Evolutionary conservation across 768 basidiomycete genomes (phyloP), one percentile per base, ranked within the genome.

Genomic region (Xerocomus spinulosus): DNA sequence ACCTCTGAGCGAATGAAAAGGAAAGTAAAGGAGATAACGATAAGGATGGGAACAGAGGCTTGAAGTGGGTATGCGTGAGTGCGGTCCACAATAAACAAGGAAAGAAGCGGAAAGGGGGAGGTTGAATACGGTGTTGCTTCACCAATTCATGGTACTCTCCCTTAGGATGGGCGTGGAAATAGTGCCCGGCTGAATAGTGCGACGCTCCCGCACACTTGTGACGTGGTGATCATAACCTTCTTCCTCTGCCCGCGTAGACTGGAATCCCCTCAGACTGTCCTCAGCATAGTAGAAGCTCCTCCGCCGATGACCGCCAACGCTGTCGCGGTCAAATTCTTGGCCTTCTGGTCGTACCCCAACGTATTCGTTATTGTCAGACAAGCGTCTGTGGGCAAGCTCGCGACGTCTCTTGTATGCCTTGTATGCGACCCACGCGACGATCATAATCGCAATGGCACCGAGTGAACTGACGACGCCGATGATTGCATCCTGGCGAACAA

Each of bases 131-230:
- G 14, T 15, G 13, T 12, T 15, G 14, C 4, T 55, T 73, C 72
- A 92, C 87, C 88, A 92, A 65, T 89, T 87, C 81, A 91, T 81
- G 56, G 82, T 91, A 68, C 83, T 92, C 70, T 88, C 85, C 60
- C 78, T 73, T 68, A 92, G 61, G 51, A 90, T 78, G 18, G 90
- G 89, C 42, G 85, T 79, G 3, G 83, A 85, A 51, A 92, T 91
- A 30, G 80, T 70, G 17, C 66, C 74, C n/a, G 85, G 76, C 23
- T 74, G 61, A 33, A 87, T 74, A 49, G 74, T 71, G 56, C 81
- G 72, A 40, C 86, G 74, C 69, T 85, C 79, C 47, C 73, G 75
- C 75, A 78, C 76, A 29, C 36, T 45, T 34, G 60, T 66, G 15
- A 54, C 52, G 36, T 58, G 64, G 44, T 68, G 66, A 50, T 67